phyloP scores from a whole-genome alignment of 1,284 basidiomycete genomes.

The Microbotryomycetes sp. region DNA sequence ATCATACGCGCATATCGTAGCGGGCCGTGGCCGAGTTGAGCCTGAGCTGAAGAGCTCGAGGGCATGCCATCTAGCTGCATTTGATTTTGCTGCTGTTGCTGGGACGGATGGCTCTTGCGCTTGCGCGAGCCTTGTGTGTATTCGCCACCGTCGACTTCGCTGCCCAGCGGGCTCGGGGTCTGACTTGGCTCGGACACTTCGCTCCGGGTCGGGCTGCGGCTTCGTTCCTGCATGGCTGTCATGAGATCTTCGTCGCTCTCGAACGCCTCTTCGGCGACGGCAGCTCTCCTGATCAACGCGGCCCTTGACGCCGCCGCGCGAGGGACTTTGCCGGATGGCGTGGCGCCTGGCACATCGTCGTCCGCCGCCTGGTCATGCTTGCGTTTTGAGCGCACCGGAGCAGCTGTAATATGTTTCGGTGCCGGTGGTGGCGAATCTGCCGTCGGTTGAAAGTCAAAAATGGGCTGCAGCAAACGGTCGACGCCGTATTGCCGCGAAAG shows the following conservation, averaged over 20 bases:
- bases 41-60: conserved; percentile 12
- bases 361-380: conserved; percentile 24
- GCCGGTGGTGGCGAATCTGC: conserved; percentile 84
- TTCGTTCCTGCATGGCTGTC: conserved; percentile 22
- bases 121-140: conserved; percentile 24
- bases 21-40: conserved; percentile 38
- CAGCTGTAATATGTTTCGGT: conserved; percentile 85
- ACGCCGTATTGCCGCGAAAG: conserved; percentile 92
- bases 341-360: conserved; percentile 44
- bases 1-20: conserved; percentile 83
- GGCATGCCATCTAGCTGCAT: neutral
- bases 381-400: conserved; percentile 48
- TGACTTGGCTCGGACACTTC: conserved; percentile 20
- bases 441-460: conserved; percentile 88
- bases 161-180: conserved; percentile 23
- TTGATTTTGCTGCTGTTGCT: neutral
- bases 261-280: conserved; percentile 13
- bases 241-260: conserved; percentile 28
- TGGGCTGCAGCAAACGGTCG: conserved; percentile 76
- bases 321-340: conserved; percentile 40
- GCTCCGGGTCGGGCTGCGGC: conserved; percentile 17
- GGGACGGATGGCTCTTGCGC: conserved; percentile 17
- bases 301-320: conserved; percentile 8
- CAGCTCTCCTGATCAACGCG: neutral
- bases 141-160: conserved; percentile 15